Conservation (phyloP, 2,329 filamentous ascomycete genomes). For the Simplicillium sp. region DNA sequence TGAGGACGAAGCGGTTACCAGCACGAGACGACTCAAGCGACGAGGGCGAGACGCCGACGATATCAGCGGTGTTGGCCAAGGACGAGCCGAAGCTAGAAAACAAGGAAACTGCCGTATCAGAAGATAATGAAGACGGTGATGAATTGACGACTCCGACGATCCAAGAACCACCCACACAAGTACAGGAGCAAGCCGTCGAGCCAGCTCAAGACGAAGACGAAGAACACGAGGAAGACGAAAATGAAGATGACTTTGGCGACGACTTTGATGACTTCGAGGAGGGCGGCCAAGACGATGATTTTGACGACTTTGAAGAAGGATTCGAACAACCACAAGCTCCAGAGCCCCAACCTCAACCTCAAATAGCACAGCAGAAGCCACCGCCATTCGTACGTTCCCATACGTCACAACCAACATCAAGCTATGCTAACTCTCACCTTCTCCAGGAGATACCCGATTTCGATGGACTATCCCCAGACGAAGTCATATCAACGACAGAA, state of each 20-base stretch:
- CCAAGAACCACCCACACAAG: not conserved
- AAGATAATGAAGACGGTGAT: conserved; percentile 46
- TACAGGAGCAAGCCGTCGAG: conserved; percentile 5
- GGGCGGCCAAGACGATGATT: conserved; percentile 42
- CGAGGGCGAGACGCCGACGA: too few species aligned
- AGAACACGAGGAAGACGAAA: conserved; percentile 20
- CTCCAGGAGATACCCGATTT: conserved; percentile 58
- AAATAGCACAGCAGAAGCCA: conserved; percentile 21
- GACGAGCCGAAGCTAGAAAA: too few species aligned
- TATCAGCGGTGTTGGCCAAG: too few species aligned
- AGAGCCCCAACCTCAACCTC: conserved; percentile 21
- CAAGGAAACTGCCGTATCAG: conserved; percentile 39
- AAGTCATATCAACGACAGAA: conserved; percentile 50
- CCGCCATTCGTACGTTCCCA: conserved; percentile 35
- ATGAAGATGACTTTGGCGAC: conserved; percentile 43
- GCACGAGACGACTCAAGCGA: conserved; percentile 17
- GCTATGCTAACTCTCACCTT: not conserved
- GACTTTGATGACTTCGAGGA: conserved; percentile 57
- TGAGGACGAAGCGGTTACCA: conserved; percentile 45
- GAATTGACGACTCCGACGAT: conserved; percentile 11
- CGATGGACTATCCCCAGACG: conserved; percentile 48
- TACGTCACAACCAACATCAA: conserved; percentile 6
- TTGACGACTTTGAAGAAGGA: conserved; percentile 64
- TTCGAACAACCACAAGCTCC: conserved; percentile 44
- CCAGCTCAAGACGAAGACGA: conserved; percentile 14